Evolutionary conservation across 345 rosid genomes (phyloP).

Genomic region (Raphanus sativus): DNA sequence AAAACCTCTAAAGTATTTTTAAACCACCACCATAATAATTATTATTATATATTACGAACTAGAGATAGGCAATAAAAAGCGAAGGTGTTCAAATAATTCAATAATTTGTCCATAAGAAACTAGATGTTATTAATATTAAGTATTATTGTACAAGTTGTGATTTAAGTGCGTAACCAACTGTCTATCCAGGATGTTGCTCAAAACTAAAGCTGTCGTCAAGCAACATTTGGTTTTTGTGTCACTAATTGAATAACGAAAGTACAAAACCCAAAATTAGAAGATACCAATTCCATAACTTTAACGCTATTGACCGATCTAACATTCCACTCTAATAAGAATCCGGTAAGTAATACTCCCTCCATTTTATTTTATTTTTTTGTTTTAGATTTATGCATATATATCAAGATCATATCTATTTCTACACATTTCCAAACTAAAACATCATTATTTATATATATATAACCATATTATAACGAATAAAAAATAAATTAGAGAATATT

Average conservation of each 20-base stretch:
- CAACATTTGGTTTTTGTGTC: background rate
- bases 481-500: no score
- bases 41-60: background rate
- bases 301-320: background rate
- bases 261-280: background rate
- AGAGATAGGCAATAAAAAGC: background rate
- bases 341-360: background rate
- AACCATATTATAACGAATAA: no score
- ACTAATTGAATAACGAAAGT: background rate
- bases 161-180: background rate
- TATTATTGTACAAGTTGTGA: background rate
- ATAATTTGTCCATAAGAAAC: background rate
- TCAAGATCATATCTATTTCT: no score
- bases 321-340: background rate
- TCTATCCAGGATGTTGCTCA: slow-evolving; percentile 8
- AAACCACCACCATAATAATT: background rate
- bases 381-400: no score
- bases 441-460: no score
- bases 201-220: slow-evolving; percentile 12
- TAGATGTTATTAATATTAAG: background rate
- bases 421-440: no score
- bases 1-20: background rate
- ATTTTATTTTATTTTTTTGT: no score
- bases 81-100: background rate
- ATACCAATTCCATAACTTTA: background rate